Base-by-base conservation (phyloP, 2,329 filamentous ascomycete species). In the Cladosporium colombiae region DNA sequence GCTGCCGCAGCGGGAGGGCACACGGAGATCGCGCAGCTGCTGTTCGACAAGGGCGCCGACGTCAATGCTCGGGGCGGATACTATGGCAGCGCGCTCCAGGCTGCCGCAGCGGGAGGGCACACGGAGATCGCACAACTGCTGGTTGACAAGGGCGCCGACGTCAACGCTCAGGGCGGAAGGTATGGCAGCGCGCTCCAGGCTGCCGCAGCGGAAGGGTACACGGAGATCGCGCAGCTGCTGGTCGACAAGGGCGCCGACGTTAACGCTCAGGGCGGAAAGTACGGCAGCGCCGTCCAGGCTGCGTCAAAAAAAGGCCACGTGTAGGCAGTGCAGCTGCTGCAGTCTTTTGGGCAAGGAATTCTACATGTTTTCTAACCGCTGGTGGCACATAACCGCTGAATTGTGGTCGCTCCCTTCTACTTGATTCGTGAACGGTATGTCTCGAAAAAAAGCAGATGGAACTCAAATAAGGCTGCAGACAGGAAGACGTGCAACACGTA, bases 181-280 rank as follows among this genome's bases (percentile, higher is more conserved):
- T 37, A 37, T 37, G 35, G 35, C 11, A 37, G 21, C 21, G 27
- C 27, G 8, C 65, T 70, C 4, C 67, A 69, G 63, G 66, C n/a
- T n/a, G n/a, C n/a, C n/a, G n/a, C n/a, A n/a, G n/a, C n/a, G n/a
- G n/a, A n/a, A n/a, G n/a, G n/a, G 3, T 37, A 63, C 44, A 25
- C 10, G n/a, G 49, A 55, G 21, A 40, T 25, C 6, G 46, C 49
- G 44, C 46, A 40, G 33, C 21, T 63, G 31, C 49, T 63, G 31
- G 2, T 63, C 35, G 31, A 55, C 29, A 16, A 2, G 29, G 60
- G 60, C 35, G 60, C 44, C 11, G 27, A 53, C 11, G 14, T 53
- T n/a, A 55, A 55, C 44, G 46, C 55, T 18, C 61, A 63, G 46
- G 66, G 60, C 14, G 60, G 13, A 37, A 3, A 37, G 2, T 37